Evolutionary conservation across 441 rosid genomes (phyloP).

Genomic region (Jatropha multifida): DNA sequence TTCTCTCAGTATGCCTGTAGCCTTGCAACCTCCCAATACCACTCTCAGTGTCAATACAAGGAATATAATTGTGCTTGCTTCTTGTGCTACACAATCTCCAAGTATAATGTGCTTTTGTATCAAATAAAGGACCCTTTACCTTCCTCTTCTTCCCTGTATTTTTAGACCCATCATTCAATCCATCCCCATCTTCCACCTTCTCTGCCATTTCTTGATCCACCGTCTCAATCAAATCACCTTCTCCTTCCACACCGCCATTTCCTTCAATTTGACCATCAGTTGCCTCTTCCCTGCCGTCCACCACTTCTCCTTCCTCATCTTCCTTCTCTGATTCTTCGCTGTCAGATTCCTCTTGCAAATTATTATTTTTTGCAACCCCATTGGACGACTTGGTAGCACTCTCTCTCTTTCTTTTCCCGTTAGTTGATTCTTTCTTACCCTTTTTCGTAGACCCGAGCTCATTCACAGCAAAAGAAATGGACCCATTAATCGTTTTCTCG

Average conservation of each 20-base stretch:
- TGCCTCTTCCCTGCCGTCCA: slow-evolving; percentile 54
- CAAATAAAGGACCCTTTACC: slow-evolving; percentile 83
- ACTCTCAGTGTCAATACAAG: slow-evolving; percentile 86
- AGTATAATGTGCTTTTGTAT: slow-evolving; percentile 74
- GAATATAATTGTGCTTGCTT: slow-evolving; percentile 96
- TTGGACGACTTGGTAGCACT: slow-evolving; percentile 30
- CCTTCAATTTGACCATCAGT: slow-evolving; percentile 40
- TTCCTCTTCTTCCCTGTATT: slow-evolving; percentile 52
- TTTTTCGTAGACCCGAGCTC: slow-evolving; percentile 49
- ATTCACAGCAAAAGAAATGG: slow-evolving; percentile 36
- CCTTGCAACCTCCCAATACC: slow-evolving; percentile 56
- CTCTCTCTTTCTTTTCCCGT: slow-evolving; percentile 28
- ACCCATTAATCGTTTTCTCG: slow-evolving; percentile 42
- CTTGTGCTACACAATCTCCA: slow-evolving; percentile 87
- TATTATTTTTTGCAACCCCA: slow-evolving; percentile 36
- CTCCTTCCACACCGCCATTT: slow-evolving; percentile 41
- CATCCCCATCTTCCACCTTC: slow-evolving; percentile 41
- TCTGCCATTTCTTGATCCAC: slow-evolving; percentile 47
- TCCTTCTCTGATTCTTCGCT: slow-evolving; percentile 46
- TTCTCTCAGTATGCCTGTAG: slow-evolving; percentile 87
- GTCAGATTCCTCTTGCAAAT: slow-evolving; percentile 41
- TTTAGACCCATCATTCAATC: slow-evolving; percentile 23
- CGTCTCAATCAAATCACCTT: slow-evolving; percentile 42
- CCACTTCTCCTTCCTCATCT: slow-evolving; percentile 48
- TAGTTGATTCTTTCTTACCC: slow-evolving; percentile 37